Percentiles rank a stretch among this genome's conserved stretches.
Evolutionary conservation across 1,284 basidiomycete genomes (phyloP).

Genomic region (Trichosporon inkin): DNA sequence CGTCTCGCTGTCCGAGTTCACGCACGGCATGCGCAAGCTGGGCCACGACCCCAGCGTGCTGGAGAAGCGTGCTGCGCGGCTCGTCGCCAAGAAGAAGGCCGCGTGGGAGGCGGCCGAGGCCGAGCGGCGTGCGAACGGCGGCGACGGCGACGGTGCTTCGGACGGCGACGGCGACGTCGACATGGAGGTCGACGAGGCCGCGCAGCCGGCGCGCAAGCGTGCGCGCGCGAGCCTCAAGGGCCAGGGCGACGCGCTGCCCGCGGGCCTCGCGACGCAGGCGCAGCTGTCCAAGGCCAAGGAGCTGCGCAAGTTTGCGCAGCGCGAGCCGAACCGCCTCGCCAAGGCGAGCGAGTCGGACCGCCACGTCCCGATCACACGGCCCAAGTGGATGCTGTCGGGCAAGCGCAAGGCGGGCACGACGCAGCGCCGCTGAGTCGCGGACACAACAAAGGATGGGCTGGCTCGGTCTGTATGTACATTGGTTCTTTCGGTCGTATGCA

Average conservation of each 20-base stretch:
- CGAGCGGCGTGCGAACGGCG: constrained; percentile 22
- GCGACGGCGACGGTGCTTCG: constrained; percentile 24
- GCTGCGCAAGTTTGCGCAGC: constrained; percentile 76
- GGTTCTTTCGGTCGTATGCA: no score
- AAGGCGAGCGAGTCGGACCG: constrained; percentile 87
- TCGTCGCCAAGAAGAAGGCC: constrained; percentile 54
- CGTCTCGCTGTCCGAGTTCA: constrained; percentile 82
- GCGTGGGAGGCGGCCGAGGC: constrained; percentile 50
- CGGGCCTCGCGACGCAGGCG: constrained; percentile 73
- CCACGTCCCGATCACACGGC: constrained; percentile 48
- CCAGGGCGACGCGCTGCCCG: constrained; percentile 40
- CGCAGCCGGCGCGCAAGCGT: constrained; percentile 1
- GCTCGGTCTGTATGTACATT: no score
- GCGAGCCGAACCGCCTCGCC: constrained; percentile 77
- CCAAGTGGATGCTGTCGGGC: constrained; percentile 66
- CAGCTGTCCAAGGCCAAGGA: constrained; percentile 74
- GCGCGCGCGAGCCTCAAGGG: constrained; percentile 5
- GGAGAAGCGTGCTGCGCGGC: constrained; percentile 75
- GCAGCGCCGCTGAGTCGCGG: constrained; percentile 60
- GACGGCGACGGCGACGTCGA: constrained; percentile 14
- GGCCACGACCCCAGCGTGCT: constrained; percentile 86
- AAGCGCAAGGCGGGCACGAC: constrained; percentile 87
- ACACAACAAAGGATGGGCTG: background rate
- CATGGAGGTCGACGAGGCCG: constrained; percentile 11
- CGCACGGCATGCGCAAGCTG: constrained; percentile 71